phyloP scores from a whole-genome alignment of 2,329 filamentous ascomycete species.

The Fusarium verticillioides region DNA sequence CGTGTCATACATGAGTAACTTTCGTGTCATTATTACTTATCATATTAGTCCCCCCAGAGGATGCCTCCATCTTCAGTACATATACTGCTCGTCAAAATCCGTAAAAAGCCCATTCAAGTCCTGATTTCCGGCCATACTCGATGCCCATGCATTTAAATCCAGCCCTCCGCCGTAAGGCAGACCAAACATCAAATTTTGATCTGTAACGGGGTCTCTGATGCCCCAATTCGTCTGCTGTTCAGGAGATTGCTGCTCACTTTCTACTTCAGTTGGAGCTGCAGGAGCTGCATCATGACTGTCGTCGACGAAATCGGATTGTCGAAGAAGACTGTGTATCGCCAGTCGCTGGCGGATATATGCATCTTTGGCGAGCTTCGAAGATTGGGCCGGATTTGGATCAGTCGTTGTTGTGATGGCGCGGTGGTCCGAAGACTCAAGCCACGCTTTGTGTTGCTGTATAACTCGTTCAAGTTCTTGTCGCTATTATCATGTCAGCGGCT shows the following conservation, averaged over 20 bases:
- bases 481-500: background rate
- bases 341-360: constrained; percentile 47
- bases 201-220: constrained; percentile 18
- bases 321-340: constrained; percentile 54
- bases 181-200: constrained; percentile 39
- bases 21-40: background rate
- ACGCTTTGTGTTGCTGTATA: constrained; percentile 40
- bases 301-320: constrained; percentile 54
- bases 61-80: constrained; percentile 30
- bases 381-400: constrained; percentile 12
- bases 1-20: background rate
- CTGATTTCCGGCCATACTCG: constrained; percentile 20
- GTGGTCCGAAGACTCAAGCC: constrained; percentile 41
- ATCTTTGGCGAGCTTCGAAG: constrained; percentile 36
- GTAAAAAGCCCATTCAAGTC: constrained; percentile 31
- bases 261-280: constrained; percentile 33
- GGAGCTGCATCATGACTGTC: constrained; percentile 50
- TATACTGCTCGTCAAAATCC: constrained; percentile 42
- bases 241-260: constrained; percentile 31
- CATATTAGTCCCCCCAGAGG: rapidly evolving
- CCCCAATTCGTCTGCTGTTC: constrained; percentile 28
- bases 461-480: constrained; percentile 44
- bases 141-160: constrained; percentile 39
- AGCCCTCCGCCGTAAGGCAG: constrained; percentile 35
- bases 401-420: constrained; percentile 23